phyloP scores from a whole-genome alignment of 257 asterid genomes.

The Salvia hispanica region DNA sequence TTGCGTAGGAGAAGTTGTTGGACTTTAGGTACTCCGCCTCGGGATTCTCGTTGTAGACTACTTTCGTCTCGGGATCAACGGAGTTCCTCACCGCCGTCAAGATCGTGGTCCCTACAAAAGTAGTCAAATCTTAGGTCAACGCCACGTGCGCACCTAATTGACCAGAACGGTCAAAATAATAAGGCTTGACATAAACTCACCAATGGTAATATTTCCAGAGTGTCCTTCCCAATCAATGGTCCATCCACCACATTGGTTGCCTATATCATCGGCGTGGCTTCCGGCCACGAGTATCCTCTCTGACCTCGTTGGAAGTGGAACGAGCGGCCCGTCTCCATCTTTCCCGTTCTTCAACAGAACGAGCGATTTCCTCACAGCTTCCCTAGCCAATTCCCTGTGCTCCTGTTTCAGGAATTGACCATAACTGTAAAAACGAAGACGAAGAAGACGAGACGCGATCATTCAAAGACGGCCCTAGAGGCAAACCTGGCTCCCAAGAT shows the following conservation, averaged over 20 bases:
- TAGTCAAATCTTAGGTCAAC: neutral
- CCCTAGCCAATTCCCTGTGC: slow-evolving; percentile 74
- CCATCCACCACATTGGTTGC: slow-evolving; percentile 79
- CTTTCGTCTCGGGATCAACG: slow-evolving; percentile 45
- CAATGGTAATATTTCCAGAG: slow-evolving; percentile 46
- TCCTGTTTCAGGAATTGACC: slow-evolving; percentile 39
- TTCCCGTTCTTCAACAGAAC: slow-evolving; percentile 74
- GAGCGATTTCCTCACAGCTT: slow-evolving; percentile 77
- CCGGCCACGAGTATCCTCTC: slow-evolving; percentile 57
- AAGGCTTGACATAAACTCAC: slow-evolving; percentile 28
- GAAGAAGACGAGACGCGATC: neutral
- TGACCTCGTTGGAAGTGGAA: slow-evolving; percentile 53
- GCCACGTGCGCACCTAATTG: neutral
- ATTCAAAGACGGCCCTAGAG: neutral
- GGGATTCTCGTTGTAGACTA: slow-evolving; percentile 47
- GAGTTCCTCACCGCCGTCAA: slow-evolving; percentile 44
- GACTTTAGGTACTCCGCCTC: slow-evolving; percentile 36
- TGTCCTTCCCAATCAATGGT: slow-evolving; percentile 56
- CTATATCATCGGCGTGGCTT: slow-evolving; percentile 56
- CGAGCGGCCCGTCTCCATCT: slow-evolving; percentile 38
- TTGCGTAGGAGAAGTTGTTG: slow-evolving; percentile 52
- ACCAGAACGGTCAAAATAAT: neutral
- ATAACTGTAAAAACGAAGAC: neutral
- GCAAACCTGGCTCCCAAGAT: slow-evolving; percentile 52
- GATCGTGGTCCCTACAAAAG: slow-evolving; percentile 53